Evolutionary conservation across 257 asterid species (phyloP), one percentile per base, ranked within the genome.

Genomic region (Anisodus acutangulus): DNA sequence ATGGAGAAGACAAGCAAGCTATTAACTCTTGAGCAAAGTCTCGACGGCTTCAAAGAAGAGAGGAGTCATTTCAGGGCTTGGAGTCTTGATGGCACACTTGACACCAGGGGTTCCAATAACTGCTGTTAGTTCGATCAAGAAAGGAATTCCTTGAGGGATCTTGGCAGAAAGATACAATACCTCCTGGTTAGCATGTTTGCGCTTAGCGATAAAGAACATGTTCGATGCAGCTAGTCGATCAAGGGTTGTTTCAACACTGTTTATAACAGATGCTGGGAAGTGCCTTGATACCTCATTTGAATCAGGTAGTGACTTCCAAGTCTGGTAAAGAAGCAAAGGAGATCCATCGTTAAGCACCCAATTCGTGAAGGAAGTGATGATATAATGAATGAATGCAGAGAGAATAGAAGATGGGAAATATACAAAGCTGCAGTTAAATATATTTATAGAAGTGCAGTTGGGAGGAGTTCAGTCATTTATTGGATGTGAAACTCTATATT

Each of bases 301-400:
- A 89, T 97, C 99, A 4, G 99, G 99, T 82, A 97, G 86, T 4
- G 99, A 97, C 87, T 95, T 97, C 99, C 99, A 97, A 5, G 98
- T 97, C 99, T 97, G 93, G 80, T 64, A 17, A 60, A 85, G 39
- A 70, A 4, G 62, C 67, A 31, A 31, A 31, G 35, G 35, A 31
- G 35, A 31, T 31, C 35, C 35, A 31, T 31, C 35, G 35, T 31
- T 31, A 31, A 31, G 1, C 35, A 31, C 35, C 35, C 35, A 31
- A 31, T 31, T 31, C 2, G 35, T 31, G 35, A 31, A 31, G 35
- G 35, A 51, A 76, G 26, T 6, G 26, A 15, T 4, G 13, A 13
- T 8, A 0, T 26, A 26, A 53, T 51, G 63, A 53, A 53, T 8
- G 13, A 51, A 76, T 6, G 60, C 60, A 49, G 60, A 76, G 3